Evolutionary conservation across 176 grass and related monocot genomes (phyloP).

Genomic region (Carex parvula): DNA sequence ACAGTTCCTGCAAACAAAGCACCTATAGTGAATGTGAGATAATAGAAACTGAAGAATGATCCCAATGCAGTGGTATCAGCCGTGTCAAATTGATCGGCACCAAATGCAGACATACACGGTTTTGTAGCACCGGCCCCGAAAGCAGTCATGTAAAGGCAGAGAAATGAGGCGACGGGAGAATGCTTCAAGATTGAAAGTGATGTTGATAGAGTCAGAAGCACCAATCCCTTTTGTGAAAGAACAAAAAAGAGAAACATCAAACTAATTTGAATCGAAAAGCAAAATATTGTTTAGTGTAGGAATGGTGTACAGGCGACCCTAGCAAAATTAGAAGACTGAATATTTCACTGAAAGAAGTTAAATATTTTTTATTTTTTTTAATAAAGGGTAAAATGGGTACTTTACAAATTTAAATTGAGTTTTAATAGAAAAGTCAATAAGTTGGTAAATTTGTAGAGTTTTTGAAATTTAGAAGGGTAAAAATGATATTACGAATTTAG

Average conservation of each 20-base stretch:
- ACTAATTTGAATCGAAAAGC: background rate
- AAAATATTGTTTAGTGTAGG: background rate
- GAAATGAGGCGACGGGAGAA: background rate
- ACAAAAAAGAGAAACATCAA: background rate
- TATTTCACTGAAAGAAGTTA: no score
- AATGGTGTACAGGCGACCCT: background rate
- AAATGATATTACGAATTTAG: no score
- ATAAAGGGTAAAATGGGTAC: no score
- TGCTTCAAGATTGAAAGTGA: slow-evolving; percentile 17
- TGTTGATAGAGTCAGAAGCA: slow-evolving; percentile 32
- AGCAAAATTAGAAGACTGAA: background rate
- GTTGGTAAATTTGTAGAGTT: no score
- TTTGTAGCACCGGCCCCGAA: slow-evolving; percentile 35
- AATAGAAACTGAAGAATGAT: slow-evolving; percentile 56
- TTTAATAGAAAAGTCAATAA: no score
- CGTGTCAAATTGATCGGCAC: slow-evolving; percentile 54
- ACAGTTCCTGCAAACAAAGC: slow-evolving; percentile 28
- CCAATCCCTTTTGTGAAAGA: slow-evolving; percentile 29
- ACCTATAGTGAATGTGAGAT: slow-evolving; percentile 39
- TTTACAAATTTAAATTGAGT: no score
- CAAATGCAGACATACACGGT: slow-evolving; percentile 42
- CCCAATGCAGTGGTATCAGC: slow-evolving; percentile 31
- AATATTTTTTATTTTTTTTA: no score
- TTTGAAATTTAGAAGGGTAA: no score
- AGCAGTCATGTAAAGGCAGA: slow-evolving; percentile 45